Percentiles rank a stretch among this genome's conserved stretches.
Evolutionary conservation across 148 eudicot genomes (phyloP).

Genomic region (Pouteria glomerata): DNA sequence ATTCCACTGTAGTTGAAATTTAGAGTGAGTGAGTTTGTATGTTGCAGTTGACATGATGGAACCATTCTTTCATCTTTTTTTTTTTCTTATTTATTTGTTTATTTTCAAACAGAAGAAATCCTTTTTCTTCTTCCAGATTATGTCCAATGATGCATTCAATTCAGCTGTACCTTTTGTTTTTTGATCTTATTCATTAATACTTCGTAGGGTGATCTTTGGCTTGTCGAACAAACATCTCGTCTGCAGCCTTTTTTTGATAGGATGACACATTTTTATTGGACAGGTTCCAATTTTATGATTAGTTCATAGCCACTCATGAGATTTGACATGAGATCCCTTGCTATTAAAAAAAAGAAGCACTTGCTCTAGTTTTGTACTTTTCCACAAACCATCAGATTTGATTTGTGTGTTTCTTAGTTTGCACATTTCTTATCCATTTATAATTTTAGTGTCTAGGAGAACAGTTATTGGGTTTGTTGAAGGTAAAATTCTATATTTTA

Average conservation of each 20-base stretch:
- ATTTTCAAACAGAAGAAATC: neutral
- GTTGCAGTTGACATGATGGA: too few species aligned
- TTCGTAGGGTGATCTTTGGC: neutral
- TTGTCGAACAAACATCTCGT: neutral
- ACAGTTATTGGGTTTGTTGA: neutral
- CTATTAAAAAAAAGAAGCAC: neutral
- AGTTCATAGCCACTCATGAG: neutral
- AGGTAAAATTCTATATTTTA: neutral
- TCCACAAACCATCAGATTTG: neutral
- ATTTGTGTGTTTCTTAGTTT: neutral
- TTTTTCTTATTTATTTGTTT: neutral
- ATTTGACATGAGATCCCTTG: neutral
- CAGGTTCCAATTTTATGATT: neutral
- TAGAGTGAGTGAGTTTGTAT: neutral
- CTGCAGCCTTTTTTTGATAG: neutral
- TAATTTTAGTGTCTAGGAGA: neutral
- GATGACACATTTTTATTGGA: neutral
- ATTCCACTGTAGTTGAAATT: conserved; percentile 8
- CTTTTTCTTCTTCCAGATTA: neutral
- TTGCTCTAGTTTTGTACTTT: neutral
- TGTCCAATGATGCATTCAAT: neutral
- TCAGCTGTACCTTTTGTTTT: neutral
- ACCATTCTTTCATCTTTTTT: neutral
- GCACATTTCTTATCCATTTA: neutral
- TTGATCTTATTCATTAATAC: too few species aligned